Evolutionary conservation across 192 early-diverging fungal species (phyloP), one percentile per base, ranked within the genome.

Genomic region (Entomortierella lignicola): DNA sequence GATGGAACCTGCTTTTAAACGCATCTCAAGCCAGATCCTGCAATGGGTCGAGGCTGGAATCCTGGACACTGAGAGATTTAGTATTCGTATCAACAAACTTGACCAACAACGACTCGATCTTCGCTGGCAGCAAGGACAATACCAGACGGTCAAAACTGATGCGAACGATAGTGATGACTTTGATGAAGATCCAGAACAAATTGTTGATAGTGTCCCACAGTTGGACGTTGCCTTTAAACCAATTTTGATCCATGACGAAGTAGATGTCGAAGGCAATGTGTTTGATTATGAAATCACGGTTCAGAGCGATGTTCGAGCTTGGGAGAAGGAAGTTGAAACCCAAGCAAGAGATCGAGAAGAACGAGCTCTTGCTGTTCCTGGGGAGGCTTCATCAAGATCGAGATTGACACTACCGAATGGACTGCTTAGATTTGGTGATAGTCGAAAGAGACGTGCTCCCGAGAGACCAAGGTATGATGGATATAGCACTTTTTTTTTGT

Each of bases 391-490:
- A 4, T 54, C 63, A 20, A 17, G 50, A 18, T 31, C 63, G 7
- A 29, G 31, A 20, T 20, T 47, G 44, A 20, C 20, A 15, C 17
- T 47, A 21, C 60, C 29, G 4, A 47, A 43, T 39, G 63, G 52
- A 41, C 52, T 30, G n/a, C 25, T 37, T 23, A 18, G 43, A 31
- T 27, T 68, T 12, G 66, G 66, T 20, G 66, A 59, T 17, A 54
- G 67, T n/a, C 67, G 67, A 57, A 69, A 69, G 58, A 41, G 67
- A 53, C 47, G 57, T 17, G 67, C 67, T 6, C 67, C 67, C 20
- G 67, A 69, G 37, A 37, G 48, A 27, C 58, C 58, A 25, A 59
- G 67, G 57, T 59, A 59, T n/a, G n/a, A 42, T 8, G 12, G 7
- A 20, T 47, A 47, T 47, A 37, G 44, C n/a, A n/a, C n/a, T 47